Evolutionary conservation across 2,329 filamentous ascomycete genomes (phyloP).

Genomic region (Neonectria faginata): DNA sequence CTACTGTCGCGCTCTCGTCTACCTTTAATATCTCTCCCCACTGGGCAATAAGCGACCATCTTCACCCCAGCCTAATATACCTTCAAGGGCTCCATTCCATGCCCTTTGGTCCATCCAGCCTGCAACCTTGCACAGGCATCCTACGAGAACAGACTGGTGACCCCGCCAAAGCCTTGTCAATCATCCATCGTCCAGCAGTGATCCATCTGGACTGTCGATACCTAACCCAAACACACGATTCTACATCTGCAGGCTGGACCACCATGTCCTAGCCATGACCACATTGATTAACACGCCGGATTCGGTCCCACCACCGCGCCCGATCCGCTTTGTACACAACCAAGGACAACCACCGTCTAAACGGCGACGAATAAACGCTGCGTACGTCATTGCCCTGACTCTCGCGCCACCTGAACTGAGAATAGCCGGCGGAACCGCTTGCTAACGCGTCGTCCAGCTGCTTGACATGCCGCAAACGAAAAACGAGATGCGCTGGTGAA

Average conservation of each 20-base stretch:
- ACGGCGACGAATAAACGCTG: conserved; percentile 81
- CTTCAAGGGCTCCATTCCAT: conserved; percentile 20
- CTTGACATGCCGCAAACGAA: conserved; percentile 75
- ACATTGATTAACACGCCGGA: conserved; percentile 57
- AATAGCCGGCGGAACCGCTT: conserved; percentile 3
- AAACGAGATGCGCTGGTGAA: conserved; percentile 80
- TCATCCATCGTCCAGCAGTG: conserved; percentile 32
- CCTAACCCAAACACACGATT: conserved; percentile 16
- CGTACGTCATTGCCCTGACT: conserved; percentile 63
- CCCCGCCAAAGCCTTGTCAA: conserved; percentile 40
- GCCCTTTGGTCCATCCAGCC: conserved; percentile 32
- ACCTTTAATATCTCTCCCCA: conserved; percentile 30
- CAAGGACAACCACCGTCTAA: conserved; percentile 85
- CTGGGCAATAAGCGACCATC: conserved; percentile 16
- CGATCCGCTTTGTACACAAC: conserved; percentile 84
- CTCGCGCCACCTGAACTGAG: background rate
- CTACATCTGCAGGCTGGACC: conserved; percentile 37
- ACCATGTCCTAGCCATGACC: conserved; percentile 60
- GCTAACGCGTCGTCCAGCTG: conserved; percentile 38
- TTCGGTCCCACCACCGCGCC: conserved; percentile 61
- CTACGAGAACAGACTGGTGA: conserved; percentile 16
- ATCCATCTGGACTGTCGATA: conserved; percentile 28
- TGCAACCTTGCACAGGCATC: conserved; percentile 31
- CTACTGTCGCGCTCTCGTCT: conserved; percentile 35
- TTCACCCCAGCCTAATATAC: conserved; percentile 12